Percentiles rank a stretch among this genome's conserved stretches.
These are phyloP conservation scores for Zymoseptoria brevis DNA, from an alignment of 2,329 filamentous ascomycete species.

Conservation along the genomic window DNA sequence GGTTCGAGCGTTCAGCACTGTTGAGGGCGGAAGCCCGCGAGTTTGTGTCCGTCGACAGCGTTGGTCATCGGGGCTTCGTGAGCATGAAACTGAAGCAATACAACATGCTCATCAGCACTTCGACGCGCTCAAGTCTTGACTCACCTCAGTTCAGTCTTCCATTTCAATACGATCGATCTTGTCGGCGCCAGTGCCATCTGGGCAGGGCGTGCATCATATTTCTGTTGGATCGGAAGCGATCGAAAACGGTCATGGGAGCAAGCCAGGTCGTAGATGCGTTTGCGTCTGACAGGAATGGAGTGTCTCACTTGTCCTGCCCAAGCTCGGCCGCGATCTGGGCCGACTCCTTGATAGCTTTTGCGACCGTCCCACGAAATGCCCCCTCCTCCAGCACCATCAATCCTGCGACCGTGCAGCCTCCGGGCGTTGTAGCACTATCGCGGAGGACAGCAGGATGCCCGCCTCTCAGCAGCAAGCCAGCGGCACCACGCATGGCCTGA, in stretches of 20 bases:
- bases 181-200: background rate
- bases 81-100: background rate
- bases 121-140: background rate
- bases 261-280: background rate
- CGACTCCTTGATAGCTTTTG: constrained; percentile 62
- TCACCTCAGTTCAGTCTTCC: background rate
- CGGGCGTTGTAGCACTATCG: constrained; percentile 70
- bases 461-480: constrained; percentile 57
- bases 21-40: background rate
- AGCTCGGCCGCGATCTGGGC: constrained; percentile 59
- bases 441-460: constrained; percentile 68
- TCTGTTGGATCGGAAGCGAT: background rate
- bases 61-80: background rate
- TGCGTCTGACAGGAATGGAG: background rate
- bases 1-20: background rate
- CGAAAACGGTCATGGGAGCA: background rate
- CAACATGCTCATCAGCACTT: background rate
- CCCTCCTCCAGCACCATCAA: constrained; percentile 67
- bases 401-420: constrained; percentile 70
- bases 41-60: background rate
- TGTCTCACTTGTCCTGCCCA: constrained; percentile 27
- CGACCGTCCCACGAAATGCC: constrained; percentile 57
- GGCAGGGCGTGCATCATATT: background rate
- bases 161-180: background rate
- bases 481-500: constrained; percentile 68